Base-by-base conservation (phyloP, 495 filamentous ascomycete species). In the Haplographium delicatum region DNA sequence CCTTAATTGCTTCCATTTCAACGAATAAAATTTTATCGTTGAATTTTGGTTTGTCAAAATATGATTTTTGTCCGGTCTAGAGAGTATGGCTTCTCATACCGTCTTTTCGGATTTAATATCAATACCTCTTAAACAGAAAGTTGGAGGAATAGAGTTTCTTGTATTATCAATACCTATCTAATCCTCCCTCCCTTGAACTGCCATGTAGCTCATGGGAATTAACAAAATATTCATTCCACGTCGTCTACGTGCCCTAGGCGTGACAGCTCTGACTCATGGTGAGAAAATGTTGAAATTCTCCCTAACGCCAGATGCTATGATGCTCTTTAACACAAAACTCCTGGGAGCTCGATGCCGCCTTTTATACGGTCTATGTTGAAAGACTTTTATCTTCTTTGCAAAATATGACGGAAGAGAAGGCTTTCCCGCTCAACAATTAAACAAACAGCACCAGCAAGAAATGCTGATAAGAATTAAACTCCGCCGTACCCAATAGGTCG, bases 281-380 rank as follows among this genome's bases (percentile, higher is more conserved):
- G 44, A 58, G 53, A 59, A 62, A 49, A 56, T 62, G 59, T 62
- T 62, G 59, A 62, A 62, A 47, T 62, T 62, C 59, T 59, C 59
- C 59, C 16, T 44, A 62, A 62, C 59, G 59, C 59, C 59, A 54
- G 51, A 59, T 58, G 56, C 53, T 44, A 56, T 47, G 26, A 50
- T 59, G 58, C 58, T 61, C 58, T 55, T 49, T 51, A 54, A 47
- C 23, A 53, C 48, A 44, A 46, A 50, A 34, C 44, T 20, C 50
- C 18, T 24, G 23, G 40, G 41, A 51, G 53, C 44, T 28, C 37
- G 19, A 39, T 44, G 58, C 58, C 58, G 53, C 54, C 50, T 55
- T 62, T 51, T 62, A 56, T 59, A 62, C 59, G 56, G 59, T 62
- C 59, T 62, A 62, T 62, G 59, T 62, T 62, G 59, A 62, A 62